Evolutionary conservation across 225 moss, liverwort and hornwort species (phyloP).

Genomic region (Physcomitrellopsis africana): DNA sequence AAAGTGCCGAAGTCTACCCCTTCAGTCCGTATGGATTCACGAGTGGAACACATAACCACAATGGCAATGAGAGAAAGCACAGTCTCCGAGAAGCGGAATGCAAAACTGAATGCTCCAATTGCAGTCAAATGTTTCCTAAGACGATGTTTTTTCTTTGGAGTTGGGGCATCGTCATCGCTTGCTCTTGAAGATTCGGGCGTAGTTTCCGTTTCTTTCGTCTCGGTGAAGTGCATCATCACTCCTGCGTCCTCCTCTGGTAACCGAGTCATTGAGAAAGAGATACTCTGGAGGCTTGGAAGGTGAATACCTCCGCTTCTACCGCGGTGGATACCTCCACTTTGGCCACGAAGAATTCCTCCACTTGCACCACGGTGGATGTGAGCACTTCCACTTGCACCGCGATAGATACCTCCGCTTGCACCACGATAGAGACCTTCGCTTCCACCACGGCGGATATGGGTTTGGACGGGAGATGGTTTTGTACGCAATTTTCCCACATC

Average conservation of each 20-base stretch:
- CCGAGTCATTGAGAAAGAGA: slow-evolving; percentile 37
- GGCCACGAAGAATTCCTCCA: background rate
- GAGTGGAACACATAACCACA: slow-evolving; percentile 52
- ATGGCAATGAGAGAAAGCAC: slow-evolving; percentile 45
- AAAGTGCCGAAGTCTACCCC: slow-evolving; percentile 33
- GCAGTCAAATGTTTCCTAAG: slow-evolving; percentile 50
- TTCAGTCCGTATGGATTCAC: slow-evolving; percentile 14
- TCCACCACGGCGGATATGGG: no score
- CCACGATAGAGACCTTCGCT: no score
- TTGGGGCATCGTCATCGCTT: background rate
- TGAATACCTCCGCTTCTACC: slow-evolving; percentile 37
- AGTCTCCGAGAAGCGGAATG: slow-evolving; percentile 50
- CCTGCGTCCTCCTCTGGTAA: slow-evolving; percentile 53
- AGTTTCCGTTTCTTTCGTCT: slow-evolving; percentile 29
- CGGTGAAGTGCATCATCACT: slow-evolving; percentile 49
- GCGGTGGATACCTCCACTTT: slow-evolving; percentile 29
- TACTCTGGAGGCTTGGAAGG: slow-evolving; percentile 39
- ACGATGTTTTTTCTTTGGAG: slow-evolving; percentile 21
- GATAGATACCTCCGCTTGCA: background rate
- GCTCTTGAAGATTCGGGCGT: slow-evolving; percentile 18
- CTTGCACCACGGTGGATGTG: background rate
- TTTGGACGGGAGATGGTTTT: no score
- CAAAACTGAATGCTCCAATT: slow-evolving; percentile 53
- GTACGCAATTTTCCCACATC: no score
- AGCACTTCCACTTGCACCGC: background rate